Evolutionary conservation across 2,329 filamentous ascomycete species (phyloP), one percentile per base, ranked within the genome.

Genomic region (Lasiodiplodia theobromae): DNA sequence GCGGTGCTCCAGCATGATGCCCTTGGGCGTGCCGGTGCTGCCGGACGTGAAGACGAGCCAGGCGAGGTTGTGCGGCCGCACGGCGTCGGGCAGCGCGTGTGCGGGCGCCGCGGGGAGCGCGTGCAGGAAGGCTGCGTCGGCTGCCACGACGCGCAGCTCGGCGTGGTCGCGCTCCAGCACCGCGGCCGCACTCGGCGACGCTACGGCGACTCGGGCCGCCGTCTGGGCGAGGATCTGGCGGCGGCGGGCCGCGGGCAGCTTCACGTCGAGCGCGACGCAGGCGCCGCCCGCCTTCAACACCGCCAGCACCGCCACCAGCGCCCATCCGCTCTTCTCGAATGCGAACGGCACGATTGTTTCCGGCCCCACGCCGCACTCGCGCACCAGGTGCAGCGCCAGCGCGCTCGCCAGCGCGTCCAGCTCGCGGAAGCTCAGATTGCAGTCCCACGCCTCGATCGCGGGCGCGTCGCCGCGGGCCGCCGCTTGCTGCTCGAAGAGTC

Each of bases 381-480:
- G 72, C 16, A 75, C 70, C 2, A 86, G 77, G 66, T 82, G 76
- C 4, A 73, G 72, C 3, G 84, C 84, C 8, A 86, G 76, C 1
- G 72, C 11, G 2, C 11, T 21, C 25, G 56, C 28, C 11, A n/a
- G 16, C 6, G 21, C 16, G 16, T 85, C 82, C 2, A 86, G 76
- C 65, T 85, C 79, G 44, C 73, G 64, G 69, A 86, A 86, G 2
- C 82, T 84, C 64, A 85, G 79, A 67, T 74, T 74, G 38, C 85
- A 84, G 68, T 86, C 84, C 83, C 83, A 86, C 0, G 84, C 84
- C 67, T 82, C 74, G 16, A 86, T 78, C 23, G 84, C 84, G 4
- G 78, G 70, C 21, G 77, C 76, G 21, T 78, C 71, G 2, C 84
- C 28, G 5, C 28, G 28, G 4, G 28, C 28, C 28, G 28, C 28